Evolutionary conservation across 371 early-diverging fungal species (phyloP).

Genomic region (Rhizopus stolonifer): DNA sequence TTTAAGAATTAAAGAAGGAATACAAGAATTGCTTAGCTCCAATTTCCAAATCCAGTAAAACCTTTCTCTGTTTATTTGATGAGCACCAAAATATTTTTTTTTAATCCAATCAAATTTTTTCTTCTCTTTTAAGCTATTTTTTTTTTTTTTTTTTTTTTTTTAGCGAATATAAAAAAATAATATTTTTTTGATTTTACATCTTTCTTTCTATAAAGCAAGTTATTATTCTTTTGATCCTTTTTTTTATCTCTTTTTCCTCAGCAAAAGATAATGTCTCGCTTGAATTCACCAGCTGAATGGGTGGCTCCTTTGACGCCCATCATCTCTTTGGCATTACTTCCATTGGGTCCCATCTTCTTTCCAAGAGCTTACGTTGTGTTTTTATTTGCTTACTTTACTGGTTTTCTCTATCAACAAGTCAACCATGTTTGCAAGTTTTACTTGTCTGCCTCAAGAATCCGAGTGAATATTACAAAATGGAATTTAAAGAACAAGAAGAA

Average conservation of each 20-base stretch:
- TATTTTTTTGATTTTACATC: too few species aligned
- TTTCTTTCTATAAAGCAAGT: too few species aligned
- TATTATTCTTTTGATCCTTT: neutral
- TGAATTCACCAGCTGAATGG: constrained; percentile 47
- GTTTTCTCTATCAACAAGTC: constrained; percentile 46
- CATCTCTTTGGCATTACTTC: constrained; percentile 37
- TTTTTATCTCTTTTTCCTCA: constrained; percentile 2
- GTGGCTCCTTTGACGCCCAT: constrained; percentile 49
- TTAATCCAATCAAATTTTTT: neutral
- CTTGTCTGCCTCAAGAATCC: constrained; percentile 33
- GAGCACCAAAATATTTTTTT: neutral
- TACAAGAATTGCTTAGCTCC: neutral
- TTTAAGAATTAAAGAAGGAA: neutral
- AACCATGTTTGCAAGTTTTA: constrained; percentile 50
- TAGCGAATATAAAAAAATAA: neutral
- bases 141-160: constrained; percentile 7
- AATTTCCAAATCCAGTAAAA: neutral
- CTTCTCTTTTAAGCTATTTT: neutral
- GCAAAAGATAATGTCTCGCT: constrained; percentile 13
- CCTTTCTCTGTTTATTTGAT: neutral
- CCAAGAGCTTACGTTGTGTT: constrained; percentile 41
- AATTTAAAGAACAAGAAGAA: constrained; percentile 16
- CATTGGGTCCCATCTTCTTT: constrained; percentile 45
- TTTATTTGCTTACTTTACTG: constrained; percentile 41
- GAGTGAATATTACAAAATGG: constrained; percentile 33